phyloP scores from a whole-genome alignment of 345 rosid species.

The Schrenkiella parvula region DNA sequence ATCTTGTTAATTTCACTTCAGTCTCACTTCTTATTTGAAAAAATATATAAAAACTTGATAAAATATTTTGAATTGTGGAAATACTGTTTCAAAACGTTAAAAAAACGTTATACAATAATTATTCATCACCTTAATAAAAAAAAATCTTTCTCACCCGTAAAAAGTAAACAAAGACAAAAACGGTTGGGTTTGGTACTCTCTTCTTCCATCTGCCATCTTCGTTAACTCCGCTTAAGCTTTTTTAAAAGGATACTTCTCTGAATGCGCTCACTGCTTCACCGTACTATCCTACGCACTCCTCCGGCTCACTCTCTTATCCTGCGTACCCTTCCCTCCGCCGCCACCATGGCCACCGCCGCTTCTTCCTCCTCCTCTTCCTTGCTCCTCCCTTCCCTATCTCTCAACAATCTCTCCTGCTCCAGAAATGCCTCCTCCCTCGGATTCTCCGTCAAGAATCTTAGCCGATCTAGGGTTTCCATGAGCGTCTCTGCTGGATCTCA shows the following conservation, averaged over 20 bases:
- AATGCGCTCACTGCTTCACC: constrained; percentile 38
- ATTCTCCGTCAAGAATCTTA: constrained; percentile 28
- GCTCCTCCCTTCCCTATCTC: constrained; percentile 40
- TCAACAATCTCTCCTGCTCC: constrained; percentile 25
- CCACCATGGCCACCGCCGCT: constrained; percentile 30
- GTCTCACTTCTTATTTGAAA: too few species aligned
- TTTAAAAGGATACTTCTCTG: background rate
- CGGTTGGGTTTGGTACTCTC: constrained; percentile 10
- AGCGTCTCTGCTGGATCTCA: constrained; percentile 68
- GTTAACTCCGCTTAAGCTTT: constrained; percentile 32
- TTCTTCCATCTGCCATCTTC: constrained; percentile 40
- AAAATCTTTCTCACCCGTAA: background rate
- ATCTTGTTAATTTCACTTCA: too few species aligned
- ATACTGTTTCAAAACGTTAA: too few species aligned
- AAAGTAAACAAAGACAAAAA: background rate
- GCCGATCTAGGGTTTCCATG: constrained; percentile 63
- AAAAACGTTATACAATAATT: too few species aligned
- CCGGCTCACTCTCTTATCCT: constrained; percentile 24
- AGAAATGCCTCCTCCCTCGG: constrained; percentile 29
- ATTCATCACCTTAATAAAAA: too few species aligned
- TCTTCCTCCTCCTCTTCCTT: constrained; percentile 45
- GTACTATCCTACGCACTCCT: constrained; percentile 24
- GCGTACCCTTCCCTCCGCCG: constrained; percentile 25
- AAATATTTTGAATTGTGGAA: too few species aligned
- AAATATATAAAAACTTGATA: too few species aligned